Percentiles rank a stretch among this genome's conserved stretches.
These are phyloP conservation scores for Scutellaria minor DNA, from an alignment of 257 asterid species.

Conservation along the genomic window DNA sequence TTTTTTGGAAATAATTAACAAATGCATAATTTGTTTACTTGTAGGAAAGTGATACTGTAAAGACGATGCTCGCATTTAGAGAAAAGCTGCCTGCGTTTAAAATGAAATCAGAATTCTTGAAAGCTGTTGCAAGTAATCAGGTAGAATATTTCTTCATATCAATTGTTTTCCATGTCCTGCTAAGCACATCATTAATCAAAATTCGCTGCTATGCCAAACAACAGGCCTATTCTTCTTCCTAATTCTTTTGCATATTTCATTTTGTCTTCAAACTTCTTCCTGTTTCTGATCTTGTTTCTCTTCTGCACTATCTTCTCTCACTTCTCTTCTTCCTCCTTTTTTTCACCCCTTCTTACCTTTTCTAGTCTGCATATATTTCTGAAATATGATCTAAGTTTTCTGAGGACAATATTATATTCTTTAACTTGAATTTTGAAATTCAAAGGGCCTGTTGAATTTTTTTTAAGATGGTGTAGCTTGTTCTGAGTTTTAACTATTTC, in stretches of 20 bases:
- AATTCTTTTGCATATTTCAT: background rate
- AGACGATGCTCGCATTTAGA: constrained; percentile 80
- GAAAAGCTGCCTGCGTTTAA: constrained; percentile 91
- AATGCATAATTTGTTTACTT: constrained; percentile 37
- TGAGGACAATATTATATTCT: background rate
- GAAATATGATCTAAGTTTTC: constrained; percentile 10
- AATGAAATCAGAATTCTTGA: constrained; percentile 73
- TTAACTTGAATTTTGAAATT: constrained; percentile 7
- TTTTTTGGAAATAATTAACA: constrained; percentile 29
- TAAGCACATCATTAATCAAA: background rate
- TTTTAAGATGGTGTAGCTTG: background rate
- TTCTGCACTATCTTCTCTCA: background rate
- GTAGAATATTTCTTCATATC: constrained; percentile 41
- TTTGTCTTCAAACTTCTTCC: background rate
- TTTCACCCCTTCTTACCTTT: background rate
- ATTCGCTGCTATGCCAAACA: constrained; percentile 9
- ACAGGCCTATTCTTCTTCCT: background rate
- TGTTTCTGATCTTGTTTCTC: constrained; percentile 1
- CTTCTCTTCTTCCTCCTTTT: background rate
- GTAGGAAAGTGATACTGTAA: constrained; percentile 67
- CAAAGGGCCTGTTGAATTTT: background rate
- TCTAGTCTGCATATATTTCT: constrained; percentile 4
- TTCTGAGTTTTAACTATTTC: constrained; percentile 6
- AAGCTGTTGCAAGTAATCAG: constrained; percentile 86
- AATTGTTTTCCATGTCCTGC: constrained; percentile 14